Percentiles rank a stretch among this genome's conserved stretches.
phyloP scores from a whole-genome alignment of 768 basidiomycete species.

The Myochromella boudieri region DNA sequence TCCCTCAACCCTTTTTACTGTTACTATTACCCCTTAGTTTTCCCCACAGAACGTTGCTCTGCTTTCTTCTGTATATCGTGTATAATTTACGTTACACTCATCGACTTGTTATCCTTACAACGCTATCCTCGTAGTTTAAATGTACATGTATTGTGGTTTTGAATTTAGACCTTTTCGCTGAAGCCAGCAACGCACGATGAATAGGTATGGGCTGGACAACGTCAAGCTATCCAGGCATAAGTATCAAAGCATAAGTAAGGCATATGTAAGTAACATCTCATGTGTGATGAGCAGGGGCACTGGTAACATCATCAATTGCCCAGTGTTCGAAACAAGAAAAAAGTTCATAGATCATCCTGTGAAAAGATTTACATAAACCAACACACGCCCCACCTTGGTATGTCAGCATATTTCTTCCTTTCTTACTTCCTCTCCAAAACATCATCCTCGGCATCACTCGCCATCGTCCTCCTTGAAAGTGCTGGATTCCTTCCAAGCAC shows the following conservation, averaged over 20 bases:
- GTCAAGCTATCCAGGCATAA: neutral
- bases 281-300: too few species aligned
- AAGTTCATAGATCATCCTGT: slow-evolving; percentile 14
- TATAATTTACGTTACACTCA: neutral
- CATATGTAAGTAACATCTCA: slow-evolving; percentile 4
- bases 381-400: too few species aligned
- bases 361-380: neutral
- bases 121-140: too few species aligned
- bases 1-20: too few species aligned
- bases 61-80: too few species aligned
- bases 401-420: neutral
- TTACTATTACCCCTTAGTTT: too few species aligned
- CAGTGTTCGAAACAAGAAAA: slow-evolving; percentile 2
- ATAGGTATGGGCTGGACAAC: neutral
- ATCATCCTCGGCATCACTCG: slow-evolving; percentile 81
- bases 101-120: neutral
- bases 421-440: slow-evolving; percentile 39
- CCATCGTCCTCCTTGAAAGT: slow-evolving; percentile 76
- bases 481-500: slow-evolving; percentile 50
- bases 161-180: too few species aligned
- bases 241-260: neutral
- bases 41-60: too few species aligned
- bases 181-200: neutral
- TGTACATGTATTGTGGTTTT: too few species aligned
- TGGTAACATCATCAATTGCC: neutral